phyloP scores from a whole-genome alignment of 805 yeast species.

The Crinitomyces ghanaensis region DNA sequence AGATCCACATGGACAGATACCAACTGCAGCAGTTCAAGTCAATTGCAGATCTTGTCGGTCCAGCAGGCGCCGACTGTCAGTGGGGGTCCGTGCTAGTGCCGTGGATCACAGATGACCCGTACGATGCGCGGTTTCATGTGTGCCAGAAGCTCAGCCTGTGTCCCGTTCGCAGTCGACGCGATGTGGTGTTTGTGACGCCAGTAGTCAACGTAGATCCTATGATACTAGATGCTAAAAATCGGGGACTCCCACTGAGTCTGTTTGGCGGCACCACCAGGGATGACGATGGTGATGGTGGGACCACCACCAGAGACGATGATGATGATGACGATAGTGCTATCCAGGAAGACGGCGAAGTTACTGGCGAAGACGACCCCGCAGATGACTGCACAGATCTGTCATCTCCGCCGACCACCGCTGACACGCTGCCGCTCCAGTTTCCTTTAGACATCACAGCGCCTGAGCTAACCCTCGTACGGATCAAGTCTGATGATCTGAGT shows the following conservation, averaged over 20 bases:
- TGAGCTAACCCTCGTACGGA: no score
- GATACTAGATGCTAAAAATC: conserved; percentile 4
- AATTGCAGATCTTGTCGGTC: conserved; percentile 11
- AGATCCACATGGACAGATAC: conserved; percentile 26
- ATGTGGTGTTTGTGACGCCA: conserved; percentile 11
- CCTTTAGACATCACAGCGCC: no score
- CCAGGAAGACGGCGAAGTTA: neutral
- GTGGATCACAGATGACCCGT: conserved; percentile 11
- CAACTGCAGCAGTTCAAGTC: conserved; percentile 16
- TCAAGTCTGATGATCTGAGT: neutral
- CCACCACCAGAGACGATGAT: conserved; percentile 3
- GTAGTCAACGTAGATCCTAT: conserved; percentile 5
- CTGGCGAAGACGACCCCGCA: neutral
- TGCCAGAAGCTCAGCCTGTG: conserved; percentile 15
- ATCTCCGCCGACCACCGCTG: no score
- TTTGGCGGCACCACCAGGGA: no score
- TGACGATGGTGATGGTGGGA: no score
- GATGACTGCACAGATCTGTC: neutral
- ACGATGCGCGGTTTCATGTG: conserved; percentile 16
- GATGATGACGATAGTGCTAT: conserved; percentile 7
- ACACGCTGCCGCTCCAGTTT: no score
- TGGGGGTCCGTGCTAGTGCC: conserved; percentile 12
- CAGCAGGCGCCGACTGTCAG: conserved; percentile 2
- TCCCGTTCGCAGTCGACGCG: conserved; percentile 8
- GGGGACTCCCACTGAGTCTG: no score